Base-by-base conservation (phyloP, 257 asterid species). In the Primulina huaijiensis region DNA sequence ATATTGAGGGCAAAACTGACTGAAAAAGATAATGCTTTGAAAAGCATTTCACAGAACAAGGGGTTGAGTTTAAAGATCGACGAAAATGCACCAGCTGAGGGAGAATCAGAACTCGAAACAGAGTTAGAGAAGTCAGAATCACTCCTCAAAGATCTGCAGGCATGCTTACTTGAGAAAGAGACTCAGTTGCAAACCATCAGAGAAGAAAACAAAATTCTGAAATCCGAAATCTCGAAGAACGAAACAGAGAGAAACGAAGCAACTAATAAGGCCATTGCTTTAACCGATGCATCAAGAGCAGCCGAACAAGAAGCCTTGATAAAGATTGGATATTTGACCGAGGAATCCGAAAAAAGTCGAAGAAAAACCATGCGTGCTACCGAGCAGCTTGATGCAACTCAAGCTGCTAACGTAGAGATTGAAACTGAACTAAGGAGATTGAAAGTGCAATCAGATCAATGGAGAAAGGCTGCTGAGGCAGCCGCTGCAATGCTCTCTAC, bases 391-490 rank as follows among this genome's bases (percentile, higher is more conserved):
- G 86, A 81, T 75, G 90, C 92, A 70, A 81, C 89, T 25, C 90
- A 85, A 75, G 85, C 81, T n/a, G 71, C 90, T 16, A 88, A 81
- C 73, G 31, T 72, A 0, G 92, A 89, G 72, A 66, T 89, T 80
- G 97, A 91, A 78, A 80, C 86, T 23, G 96, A 91, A 65, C 63
- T 91, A 56, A 80, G 93, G 84, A 85, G 85, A 70, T 62, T 91
- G 75, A 89, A 87, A 58, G 92, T 91, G 75, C 97, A 89, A 61
- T 82, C 87, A 8, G 95, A 89, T 66, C 97, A 91, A 64, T 91
- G 97, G 97, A 84, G 96, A 63, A 91, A 91, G 75, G 96, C 97
- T 14, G 96, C 97, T 25, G 95, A 89, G 79, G 95, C 88, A 0
- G 97, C 97, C 31, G 84, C 89, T 17, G 81, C 92, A 9, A 89